These are phyloP conservation scores for Trichosporon ovoides DNA, from an alignment of 1,284 basidiomycete species.

Conservation along the genomic window DNA sequence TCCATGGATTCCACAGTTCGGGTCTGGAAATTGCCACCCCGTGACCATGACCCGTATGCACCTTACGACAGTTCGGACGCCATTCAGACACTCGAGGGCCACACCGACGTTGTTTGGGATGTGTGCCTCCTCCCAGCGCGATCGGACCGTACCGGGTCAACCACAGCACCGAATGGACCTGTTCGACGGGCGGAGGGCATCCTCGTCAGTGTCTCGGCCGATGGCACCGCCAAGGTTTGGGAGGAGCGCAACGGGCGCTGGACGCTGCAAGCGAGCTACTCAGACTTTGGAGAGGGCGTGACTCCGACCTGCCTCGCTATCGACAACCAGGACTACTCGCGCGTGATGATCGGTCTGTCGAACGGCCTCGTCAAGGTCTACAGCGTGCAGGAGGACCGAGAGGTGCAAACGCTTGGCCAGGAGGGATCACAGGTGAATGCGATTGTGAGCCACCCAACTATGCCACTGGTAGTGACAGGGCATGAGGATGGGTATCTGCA, in stretches of 20 bases:
- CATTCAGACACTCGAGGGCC: conserved; percentile 76
- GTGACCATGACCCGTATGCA: conserved; percentile 70
- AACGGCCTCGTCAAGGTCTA: conserved; percentile 87
- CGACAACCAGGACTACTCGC: conserved; percentile 45
- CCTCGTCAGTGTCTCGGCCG: conserved; percentile 82
- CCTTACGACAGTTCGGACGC: conserved; percentile 75
- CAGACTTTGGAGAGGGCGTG: conserved; percentile 34
- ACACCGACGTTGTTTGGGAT: conserved; percentile 95
- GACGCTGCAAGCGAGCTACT: conserved; percentile 27
- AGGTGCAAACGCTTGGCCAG: conserved; percentile 58
- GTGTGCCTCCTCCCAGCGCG: conserved; percentile 55
- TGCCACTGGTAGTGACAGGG: conserved; percentile 78
- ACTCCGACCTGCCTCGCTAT: conserved; percentile 67
- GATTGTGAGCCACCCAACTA: conserved; percentile 83
- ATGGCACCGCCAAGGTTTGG: conserved; percentile 92
- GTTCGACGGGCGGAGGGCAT: conserved; percentile 48
- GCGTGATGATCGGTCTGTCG: conserved; percentile 69
- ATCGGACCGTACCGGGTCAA: background rate
- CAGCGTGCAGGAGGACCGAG: conserved; percentile 77
- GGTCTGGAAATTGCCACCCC: conserved; percentile 74
- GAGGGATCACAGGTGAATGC: conserved; percentile 75
- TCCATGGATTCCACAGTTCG: conserved; percentile 87
- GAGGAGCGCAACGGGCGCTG: conserved; percentile 47
- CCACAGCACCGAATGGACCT: background rate
- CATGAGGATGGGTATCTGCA: conserved; percentile 92